Percentiles rank a stretch among this genome's conserved stretches.
These are phyloP conservation scores for Metarhizium sp. DNA, from an alignment of 2,329 filamentous ascomycete genomes.

Conservation along the genomic window DNA sequence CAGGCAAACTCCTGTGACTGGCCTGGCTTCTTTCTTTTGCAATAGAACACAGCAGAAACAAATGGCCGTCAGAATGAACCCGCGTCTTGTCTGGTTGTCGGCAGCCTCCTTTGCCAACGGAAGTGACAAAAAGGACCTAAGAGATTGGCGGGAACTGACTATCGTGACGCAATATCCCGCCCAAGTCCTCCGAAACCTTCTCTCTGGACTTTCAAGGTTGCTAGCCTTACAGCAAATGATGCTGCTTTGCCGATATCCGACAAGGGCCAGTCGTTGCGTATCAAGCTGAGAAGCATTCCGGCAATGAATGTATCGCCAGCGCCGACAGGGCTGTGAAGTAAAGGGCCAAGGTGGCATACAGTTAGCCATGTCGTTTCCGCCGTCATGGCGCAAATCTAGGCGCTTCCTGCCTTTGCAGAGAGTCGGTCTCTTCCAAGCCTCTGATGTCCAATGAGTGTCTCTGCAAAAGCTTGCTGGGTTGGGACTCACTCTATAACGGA, in stretches of 20 bases:
- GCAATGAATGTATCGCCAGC: slow-evolving; percentile 71
- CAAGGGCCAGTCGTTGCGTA: slow-evolving; percentile 1
- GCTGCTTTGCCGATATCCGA: background rate
- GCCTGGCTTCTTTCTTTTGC: too few species aligned
- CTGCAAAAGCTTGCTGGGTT: background rate
- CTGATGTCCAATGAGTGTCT: background rate
- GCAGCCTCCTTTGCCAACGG: too few species aligned
- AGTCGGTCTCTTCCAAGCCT: background rate
- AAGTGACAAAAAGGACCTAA: too few species aligned
- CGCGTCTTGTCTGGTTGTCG: too few species aligned
- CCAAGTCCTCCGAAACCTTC: slow-evolving; percentile 2
- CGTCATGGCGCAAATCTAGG: background rate
- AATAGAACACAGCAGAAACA: too few species aligned
- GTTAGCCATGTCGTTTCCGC: background rate
- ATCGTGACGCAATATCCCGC: background rate
- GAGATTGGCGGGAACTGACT: background rate
- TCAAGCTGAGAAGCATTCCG: slow-evolving; percentile 55
- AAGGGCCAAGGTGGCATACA: background rate
- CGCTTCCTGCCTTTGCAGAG: background rate
- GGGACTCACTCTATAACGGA: slow-evolving; percentile 4
- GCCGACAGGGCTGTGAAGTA: slow-evolving; percentile 49
- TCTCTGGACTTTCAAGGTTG: slow-evolving; percentile 2
- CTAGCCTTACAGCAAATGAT: background rate
- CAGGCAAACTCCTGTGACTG: too few species aligned
- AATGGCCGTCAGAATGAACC: too few species aligned